A percentile compares a stretch with the other conserved stretches of the same genome.
Conservation (phyloP, 768 basidiomycete genomes). For the Tylopilus plumbeoviolaceoides region DNA sequence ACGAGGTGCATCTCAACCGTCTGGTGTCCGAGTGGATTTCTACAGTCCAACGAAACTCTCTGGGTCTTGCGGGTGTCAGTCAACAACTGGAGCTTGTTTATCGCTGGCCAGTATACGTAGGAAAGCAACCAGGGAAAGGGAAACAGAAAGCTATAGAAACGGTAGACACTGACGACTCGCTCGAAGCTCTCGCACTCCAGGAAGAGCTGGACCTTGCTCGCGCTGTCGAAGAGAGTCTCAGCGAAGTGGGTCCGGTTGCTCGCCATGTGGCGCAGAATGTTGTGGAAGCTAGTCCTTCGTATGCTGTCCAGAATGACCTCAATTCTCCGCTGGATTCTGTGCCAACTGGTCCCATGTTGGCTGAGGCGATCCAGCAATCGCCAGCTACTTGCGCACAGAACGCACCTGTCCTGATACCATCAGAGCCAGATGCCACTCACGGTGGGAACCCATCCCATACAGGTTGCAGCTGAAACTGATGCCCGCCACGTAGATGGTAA, state of each 20-base stretch:
- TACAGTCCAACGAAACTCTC: conserved; percentile 16
- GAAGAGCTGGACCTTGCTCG: conserved; percentile 43
- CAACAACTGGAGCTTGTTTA: conserved; percentile 39
- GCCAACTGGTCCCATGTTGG: conserved; percentile 20
- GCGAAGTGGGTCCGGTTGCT: conserved; percentile 16
- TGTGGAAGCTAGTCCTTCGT: conserved; percentile 4
- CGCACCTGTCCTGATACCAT: not conserved
- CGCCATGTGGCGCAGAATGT: conserved; percentile 4
- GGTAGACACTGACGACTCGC: conserved; percentile 7
- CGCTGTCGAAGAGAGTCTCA: conserved; percentile 47
- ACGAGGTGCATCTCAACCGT: conserved; percentile 27
- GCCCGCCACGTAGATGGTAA: not conserved
- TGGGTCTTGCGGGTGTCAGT: conserved; percentile 31
- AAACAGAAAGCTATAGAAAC: conserved; percentile 2
- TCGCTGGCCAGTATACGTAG: conserved; percentile 22
- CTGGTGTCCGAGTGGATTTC: conserved; percentile 33
- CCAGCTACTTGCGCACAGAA: conserved; percentile 14
- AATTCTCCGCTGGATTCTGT: conserved; percentile 1
- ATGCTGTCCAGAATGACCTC: conserved; percentile 9
- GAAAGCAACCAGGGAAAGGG: not conserved
- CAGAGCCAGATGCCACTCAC: not conserved
- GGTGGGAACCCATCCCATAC: conserved; percentile 9
- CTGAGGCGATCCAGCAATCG: conserved; percentile 30
- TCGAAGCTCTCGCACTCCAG: conserved; percentile 17
- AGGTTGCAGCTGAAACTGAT: conserved; percentile 1